phyloP scores from a whole-genome alignment of 129 eudicot species.

The Apium graveolens region DNA sequence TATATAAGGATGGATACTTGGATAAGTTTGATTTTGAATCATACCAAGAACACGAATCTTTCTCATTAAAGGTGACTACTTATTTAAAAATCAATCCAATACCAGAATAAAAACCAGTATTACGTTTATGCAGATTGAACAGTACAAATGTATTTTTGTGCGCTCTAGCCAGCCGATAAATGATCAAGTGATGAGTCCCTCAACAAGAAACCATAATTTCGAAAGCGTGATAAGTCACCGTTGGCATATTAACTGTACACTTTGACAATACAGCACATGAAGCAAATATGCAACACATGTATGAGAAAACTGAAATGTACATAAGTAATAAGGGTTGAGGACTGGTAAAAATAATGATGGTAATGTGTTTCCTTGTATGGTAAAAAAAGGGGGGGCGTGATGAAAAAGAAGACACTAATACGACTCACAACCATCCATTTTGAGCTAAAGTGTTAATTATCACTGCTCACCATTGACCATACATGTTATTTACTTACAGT shows the following conservation, averaged over 20 bases:
- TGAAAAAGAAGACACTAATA: background rate
- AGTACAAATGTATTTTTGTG: background rate
- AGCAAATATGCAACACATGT: background rate
- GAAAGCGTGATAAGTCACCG: background rate
- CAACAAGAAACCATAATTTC: background rate
- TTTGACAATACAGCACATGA: background rate
- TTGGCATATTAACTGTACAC: background rate
- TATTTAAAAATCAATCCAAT: no score
- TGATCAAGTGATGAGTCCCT: background rate
- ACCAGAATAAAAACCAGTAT: no score
- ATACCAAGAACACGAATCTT: no score
- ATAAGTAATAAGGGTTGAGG: background rate
- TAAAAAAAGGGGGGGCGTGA: background rate
- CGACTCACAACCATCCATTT: background rate
- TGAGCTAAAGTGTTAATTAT: background rate
- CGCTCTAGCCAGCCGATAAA: background rate
- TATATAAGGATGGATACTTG: no score
- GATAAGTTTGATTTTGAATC: no score
- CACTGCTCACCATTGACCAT: conserved; percentile 1
- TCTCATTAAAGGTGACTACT: no score
- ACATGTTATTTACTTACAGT: background rate
- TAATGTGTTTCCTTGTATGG: background rate
- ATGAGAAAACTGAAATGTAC: no score
- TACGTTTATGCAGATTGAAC: no score
- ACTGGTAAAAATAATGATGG: background rate